Evolutionary conservation across 352 stramenopile genomes (phyloP), one percentile per base, ranked within the genome.

Genomic region (Phytophthora litchii): DNA sequence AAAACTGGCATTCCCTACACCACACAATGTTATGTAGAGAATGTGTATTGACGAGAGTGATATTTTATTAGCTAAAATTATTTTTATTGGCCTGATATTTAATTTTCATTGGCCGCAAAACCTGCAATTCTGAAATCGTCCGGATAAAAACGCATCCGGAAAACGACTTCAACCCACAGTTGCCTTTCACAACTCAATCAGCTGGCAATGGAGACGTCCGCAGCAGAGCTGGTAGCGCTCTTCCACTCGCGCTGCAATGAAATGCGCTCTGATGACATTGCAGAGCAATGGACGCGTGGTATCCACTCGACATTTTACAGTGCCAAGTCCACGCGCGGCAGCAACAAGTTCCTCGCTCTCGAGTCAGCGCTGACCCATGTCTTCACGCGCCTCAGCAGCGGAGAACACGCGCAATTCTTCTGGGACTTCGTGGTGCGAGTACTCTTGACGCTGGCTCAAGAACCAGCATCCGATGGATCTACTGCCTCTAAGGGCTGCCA

Each of bases 321-420:
- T 4, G 38, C 49, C 21, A 44, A 38, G 25, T 52, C 55, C 10
- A 17, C 47, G 20, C 61, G 61, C 9, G 52, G 58, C 25, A 48
- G 60, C 53, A 86, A 72, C 73, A 89, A 80, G 56, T 88, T 88
- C 53, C 49, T 81, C 11, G 65, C 75, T 27, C 47, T 88, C 23
- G 77, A 89, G 44, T 54, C 50, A 9, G 54, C 58, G 10, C 40
- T 89, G 14, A 44, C 60, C 0, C 48, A 67, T 1, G 60, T 59
- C 1, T 74, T 84, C 16, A 32, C 55, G 5, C 32, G 25, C 5
- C 45, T 76, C n/a, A 40, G 32, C 11, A 40, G 16, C 10, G 31
- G 25, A 14, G 34, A 17, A 4, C 17, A 38, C 9, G 37, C 48
- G 2, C 3, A 23, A 3, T 36, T 54, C 2, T 73, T 89, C 29